Evolutionary conservation across 805 yeast genomes (phyloP).

Genomic region (Suhomyces kilbournensis): DNA sequence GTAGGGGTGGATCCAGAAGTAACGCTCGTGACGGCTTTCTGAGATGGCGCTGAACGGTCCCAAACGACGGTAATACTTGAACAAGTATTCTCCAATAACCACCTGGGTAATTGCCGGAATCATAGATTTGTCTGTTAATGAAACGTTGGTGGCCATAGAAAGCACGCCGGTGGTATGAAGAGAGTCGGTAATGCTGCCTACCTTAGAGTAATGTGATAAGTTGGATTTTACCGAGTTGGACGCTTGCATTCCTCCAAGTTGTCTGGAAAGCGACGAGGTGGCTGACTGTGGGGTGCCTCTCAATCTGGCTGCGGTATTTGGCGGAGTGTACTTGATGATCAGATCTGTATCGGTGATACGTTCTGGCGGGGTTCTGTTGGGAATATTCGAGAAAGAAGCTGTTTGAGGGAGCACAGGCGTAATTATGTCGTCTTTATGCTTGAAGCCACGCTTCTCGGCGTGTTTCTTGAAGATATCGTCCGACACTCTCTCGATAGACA

Average conservation of each 20-base stretch:
- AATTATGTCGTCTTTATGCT: constrained; percentile 20
- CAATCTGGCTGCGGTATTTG: constrained; percentile 12
- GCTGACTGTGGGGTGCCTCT: constrained; percentile 9
- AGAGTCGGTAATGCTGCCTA: constrained; percentile 29
- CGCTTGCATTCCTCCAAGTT: constrained; percentile 4
- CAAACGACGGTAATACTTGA: constrained; percentile 76
- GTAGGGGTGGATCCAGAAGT: constrained; percentile 96
- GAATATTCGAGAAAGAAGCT: constrained; percentile 11
- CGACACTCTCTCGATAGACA: constrained; percentile 43
- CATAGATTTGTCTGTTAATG: constrained; percentile 66
- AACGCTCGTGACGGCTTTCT: constrained; percentile 83
- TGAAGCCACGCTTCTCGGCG: constrained; percentile 50
- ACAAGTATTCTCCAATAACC: constrained; percentile 86
- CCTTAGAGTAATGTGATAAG: constrained; percentile 28
- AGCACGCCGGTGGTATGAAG: constrained; percentile 31
- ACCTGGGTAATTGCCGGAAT: constrained; percentile 88
- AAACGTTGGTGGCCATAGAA: constrained; percentile 59
- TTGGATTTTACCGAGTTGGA: constrained; percentile 25
- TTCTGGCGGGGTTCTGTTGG: constrained; percentile 14
- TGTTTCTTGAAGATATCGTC: constrained; percentile 45
- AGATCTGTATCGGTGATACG: constrained; percentile 11
- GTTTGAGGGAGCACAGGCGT: constrained; percentile 21
- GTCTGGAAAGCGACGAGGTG: constrained; percentile 6
- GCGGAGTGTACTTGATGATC: constrained; percentile 25
- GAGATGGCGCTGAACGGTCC: constrained; percentile 74